Evolutionary conservation across 176 grass and related monocot species (phyloP).

Genomic region (Tillandsia fasciculata): DNA sequence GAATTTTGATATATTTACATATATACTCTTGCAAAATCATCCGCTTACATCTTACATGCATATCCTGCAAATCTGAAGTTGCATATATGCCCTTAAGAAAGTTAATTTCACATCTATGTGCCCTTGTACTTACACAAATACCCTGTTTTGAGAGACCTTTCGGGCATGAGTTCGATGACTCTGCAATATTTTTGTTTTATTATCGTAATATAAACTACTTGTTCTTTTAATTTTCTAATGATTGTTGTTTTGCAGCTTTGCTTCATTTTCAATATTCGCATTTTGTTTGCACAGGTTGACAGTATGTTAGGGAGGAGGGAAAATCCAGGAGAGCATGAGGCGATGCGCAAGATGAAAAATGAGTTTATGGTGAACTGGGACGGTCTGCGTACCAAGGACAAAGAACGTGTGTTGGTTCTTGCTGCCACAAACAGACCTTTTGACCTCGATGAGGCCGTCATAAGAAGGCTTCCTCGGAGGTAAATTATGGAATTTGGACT

Average conservation of each 20-base stretch:
- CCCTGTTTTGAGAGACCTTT: no score
- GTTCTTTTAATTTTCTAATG: neutral
- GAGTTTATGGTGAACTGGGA: constrained; percentile 99
- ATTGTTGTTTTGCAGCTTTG: neutral
- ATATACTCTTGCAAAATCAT: no score
- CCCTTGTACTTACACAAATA: no score
- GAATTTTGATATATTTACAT: no score
- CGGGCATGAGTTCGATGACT: no score
- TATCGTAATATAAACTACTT: neutral
- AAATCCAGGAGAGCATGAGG: constrained; percentile 98
- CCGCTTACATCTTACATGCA: no score
- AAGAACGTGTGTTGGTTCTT: constrained; percentile 92
- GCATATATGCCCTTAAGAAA: no score
- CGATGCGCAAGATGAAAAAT: constrained; percentile 99
- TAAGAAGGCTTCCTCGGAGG: constrained; percentile 97
- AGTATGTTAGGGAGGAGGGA: constrained; percentile 99
- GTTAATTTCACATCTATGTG: no score
- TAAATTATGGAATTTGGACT: constrained; percentile 14
- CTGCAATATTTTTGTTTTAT: neutral
- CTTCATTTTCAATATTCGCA: neutral
- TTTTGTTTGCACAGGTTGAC: constrained; percentile 49
- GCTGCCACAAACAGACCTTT: constrained; percentile 98
- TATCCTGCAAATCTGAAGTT: no score
- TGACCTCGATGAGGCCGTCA: constrained; percentile 98
- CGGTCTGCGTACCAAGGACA: constrained; percentile 93